A percentile compares a stretch with the other conserved stretches of the same genome.
These are phyloP conservation scores for Talaromyces sp. DNA, from an alignment of 2,329 filamentous ascomycete genomes.

Conservation along the genomic window DNA sequence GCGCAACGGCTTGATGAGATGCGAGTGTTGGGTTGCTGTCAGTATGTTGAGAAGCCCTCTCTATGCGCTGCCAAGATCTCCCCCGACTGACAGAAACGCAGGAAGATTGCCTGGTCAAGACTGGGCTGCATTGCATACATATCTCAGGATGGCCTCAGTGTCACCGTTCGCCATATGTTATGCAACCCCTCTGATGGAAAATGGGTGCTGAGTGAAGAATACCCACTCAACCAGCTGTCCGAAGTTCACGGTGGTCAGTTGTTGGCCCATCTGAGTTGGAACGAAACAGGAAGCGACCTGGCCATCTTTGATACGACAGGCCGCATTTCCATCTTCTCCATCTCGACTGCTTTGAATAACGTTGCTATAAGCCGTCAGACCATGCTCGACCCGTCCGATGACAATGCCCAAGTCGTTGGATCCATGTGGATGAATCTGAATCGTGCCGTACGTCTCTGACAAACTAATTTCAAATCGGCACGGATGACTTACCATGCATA, in stretches of 20 bases:
- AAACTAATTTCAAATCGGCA: background rate
- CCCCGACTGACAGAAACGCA: conserved; percentile 34
- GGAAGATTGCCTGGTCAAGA: conserved; percentile 82
- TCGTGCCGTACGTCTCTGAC: conserved; percentile 39
- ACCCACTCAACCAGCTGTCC: conserved; percentile 56
- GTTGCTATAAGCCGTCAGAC: conserved; percentile 59
- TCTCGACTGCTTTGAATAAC: conserved; percentile 68
- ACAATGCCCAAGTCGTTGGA: conserved; percentile 73
- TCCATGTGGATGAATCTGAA: conserved; percentile 75
- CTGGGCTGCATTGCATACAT: conserved; percentile 81
- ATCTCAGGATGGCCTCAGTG: conserved; percentile 61
- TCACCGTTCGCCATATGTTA: conserved; percentile 69
- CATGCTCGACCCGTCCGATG: conserved; percentile 65
- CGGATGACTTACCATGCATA: background rate
- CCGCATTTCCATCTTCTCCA: conserved; percentile 67
- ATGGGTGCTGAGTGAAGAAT: conserved; percentile 74
- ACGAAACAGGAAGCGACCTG: conserved; percentile 69
- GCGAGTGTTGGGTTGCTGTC: conserved; percentile 69
- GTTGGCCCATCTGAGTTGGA: conserved; percentile 80
- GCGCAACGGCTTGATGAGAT: conserved; percentile 72
- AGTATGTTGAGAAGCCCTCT: conserved; percentile 53
- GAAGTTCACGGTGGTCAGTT: conserved; percentile 59
- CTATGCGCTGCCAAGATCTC: background rate
- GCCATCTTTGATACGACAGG: conserved; percentile 78
- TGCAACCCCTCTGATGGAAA: conserved; percentile 63